Conservation (phyloP, 2,329 filamentous ascomycete genomes). For the Pseudocercospora macadamiae region DNA sequence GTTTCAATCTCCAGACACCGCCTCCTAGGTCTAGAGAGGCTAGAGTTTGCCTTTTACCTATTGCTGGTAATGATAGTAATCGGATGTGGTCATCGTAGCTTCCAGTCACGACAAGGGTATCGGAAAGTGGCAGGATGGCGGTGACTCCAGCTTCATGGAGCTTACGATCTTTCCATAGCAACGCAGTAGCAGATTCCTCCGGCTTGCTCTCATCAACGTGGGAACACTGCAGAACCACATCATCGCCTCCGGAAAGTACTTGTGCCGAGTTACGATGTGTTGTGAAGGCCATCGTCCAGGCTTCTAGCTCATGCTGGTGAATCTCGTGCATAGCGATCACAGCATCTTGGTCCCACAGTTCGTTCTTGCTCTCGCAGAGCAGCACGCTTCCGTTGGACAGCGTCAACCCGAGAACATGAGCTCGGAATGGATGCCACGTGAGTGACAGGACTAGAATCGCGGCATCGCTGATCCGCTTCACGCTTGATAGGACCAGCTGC, state of each 20-base stretch:
- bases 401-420: constrained; percentile 66
- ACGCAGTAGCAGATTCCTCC: no score
- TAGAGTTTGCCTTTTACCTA: constrained; percentile 56
- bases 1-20: constrained; percentile 84
- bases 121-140: constrained; percentile 73
- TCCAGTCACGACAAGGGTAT: constrained; percentile 73
- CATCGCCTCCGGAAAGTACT: constrained; percentile 73
- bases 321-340: constrained; percentile 29
- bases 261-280: constrained; percentile 28
- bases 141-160: constrained; percentile 84
- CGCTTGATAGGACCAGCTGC: constrained; percentile 37
- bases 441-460: constrained; percentile 71
- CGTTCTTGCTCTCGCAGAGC: constrained; percentile 30
- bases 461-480: constrained; percentile 54
- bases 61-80: constrained; percentile 55
- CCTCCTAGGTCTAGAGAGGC: constrained; percentile 69
- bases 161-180: constrained; percentile 54
- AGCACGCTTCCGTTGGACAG: constrained; percentile 68
- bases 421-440: constrained; percentile 66
- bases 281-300: constrained; percentile 70
- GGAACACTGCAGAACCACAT: constrained; percentile 60
- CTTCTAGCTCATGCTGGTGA: constrained; percentile 62
- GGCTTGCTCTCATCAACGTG: constrained; percentile 4
- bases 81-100: constrained; percentile 88
- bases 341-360: constrained; percentile 44